Evolutionary conservation across 192 early-diverging fungal species (phyloP).

Genomic region (Funneliformis mosseae): DNA sequence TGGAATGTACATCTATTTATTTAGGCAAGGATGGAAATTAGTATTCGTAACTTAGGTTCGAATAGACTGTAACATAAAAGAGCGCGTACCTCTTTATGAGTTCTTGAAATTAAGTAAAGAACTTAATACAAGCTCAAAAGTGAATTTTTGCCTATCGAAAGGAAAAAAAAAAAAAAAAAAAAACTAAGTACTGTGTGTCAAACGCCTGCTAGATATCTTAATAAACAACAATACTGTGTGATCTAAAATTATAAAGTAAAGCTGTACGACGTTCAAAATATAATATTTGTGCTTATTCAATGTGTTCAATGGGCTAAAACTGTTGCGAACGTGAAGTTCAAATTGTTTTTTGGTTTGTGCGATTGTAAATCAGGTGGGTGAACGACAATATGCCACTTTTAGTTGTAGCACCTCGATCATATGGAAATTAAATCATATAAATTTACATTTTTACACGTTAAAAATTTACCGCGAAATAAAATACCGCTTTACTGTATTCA

Average conservation of each 20-base stretch:
- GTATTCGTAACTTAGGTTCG: neutral
- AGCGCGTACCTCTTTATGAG: neutral
- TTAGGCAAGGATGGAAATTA: neutral
- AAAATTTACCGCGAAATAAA: neutral
- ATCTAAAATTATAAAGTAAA: neutral
- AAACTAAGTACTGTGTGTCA: neutral
- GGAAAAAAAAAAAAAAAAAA: neutral
- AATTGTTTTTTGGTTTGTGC: no score
- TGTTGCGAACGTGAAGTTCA: no score
- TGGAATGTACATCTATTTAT: slow-evolving; percentile 29
- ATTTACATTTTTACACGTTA: no score
- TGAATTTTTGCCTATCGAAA: neutral
- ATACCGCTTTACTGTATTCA: neutral
- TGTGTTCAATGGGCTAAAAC: no score
- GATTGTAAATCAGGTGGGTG: neutral
- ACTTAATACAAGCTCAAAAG: neutral
- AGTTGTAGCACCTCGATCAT: neutral
- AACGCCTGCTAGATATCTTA: no score
- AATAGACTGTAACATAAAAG: neutral
- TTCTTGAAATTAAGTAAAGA: neutral
- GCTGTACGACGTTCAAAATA: neutral
- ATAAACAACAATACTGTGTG: no score
- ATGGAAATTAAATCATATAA: neutral
- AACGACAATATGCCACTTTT: neutral
- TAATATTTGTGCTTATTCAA: no score